A percentile compares a stretch with the other conserved stretches of the same genome.
phyloP scores from a whole-genome alignment of 441 rosid species.

The Populus trichocarpa region DNA sequence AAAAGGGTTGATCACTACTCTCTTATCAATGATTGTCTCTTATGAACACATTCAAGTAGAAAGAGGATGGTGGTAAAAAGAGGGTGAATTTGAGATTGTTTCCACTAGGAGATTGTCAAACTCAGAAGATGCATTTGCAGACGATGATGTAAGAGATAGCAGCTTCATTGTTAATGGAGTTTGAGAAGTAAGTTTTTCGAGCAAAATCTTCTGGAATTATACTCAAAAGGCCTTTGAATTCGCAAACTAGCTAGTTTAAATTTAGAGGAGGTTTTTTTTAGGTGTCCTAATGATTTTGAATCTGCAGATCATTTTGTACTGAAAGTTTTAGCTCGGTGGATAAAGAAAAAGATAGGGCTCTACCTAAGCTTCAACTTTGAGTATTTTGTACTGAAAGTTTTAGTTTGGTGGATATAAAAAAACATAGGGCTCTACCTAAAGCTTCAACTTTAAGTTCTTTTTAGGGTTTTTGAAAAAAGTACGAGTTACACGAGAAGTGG shows the following conservation, averaged over 20 bases:
- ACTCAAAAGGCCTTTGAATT: constrained; percentile 94
- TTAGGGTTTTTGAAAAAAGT: too few species aligned
- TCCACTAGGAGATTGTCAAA: constrained; percentile 85
- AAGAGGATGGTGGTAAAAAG: constrained; percentile 66
- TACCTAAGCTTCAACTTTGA: too few species aligned
- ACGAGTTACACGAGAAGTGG: too few species aligned
- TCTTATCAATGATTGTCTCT: too few species aligned
- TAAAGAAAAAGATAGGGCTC: too few species aligned
- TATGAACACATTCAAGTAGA: too few species aligned
- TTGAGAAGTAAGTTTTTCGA: constrained; percentile 88
- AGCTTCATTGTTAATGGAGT: constrained; percentile 86
- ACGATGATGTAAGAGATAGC: constrained; percentile 98
- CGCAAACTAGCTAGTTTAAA: constrained; percentile 83
- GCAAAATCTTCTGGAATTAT: constrained; percentile 91
- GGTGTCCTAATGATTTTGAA: constrained; percentile 62
- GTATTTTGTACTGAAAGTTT: background rate
- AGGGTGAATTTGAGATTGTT: constrained; percentile 62
- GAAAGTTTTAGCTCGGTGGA: background rate
- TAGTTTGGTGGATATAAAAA: too few species aligned
- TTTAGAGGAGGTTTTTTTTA: constrained; percentile 98
- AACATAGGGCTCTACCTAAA: too few species aligned
- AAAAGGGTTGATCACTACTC: too few species aligned
- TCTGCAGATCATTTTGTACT: background rate
- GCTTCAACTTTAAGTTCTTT: too few species aligned
- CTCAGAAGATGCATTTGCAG: constrained; percentile 81